Evolutionary conservation across 495 filamentous ascomycete species (phyloP).

Genomic region (Xylaria curta): DNA sequence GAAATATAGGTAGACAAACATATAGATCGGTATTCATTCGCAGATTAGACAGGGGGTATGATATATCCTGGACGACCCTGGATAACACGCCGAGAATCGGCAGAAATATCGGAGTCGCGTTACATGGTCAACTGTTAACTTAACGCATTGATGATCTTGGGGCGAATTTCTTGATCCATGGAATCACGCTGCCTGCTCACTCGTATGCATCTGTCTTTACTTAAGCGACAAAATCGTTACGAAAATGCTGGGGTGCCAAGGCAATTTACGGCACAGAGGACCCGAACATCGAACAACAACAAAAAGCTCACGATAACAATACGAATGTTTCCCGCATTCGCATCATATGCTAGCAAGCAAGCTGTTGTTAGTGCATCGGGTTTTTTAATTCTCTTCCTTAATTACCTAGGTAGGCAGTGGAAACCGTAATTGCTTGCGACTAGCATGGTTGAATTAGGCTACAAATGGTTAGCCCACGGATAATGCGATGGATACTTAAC

Average conservation of each 20-base stretch:
- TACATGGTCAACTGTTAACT: not conserved
- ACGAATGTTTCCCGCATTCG: not conserved
- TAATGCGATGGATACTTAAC: slow-evolving; percentile 2
- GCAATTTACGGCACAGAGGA: slow-evolving; percentile 7
- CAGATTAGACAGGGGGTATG: not conserved
- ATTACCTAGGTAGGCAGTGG: slow-evolving; percentile 5
- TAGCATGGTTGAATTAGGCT: not conserved
- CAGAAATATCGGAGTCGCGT: slow-evolving; percentile 5
- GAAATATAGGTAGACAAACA: not conserved
- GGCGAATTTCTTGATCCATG: slow-evolving; percentile 13
- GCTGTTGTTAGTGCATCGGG: not conserved
- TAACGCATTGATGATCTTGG: not conserved
- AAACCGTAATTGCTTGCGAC: slow-evolving; percentile 9
- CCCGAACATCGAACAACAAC: not conserved
- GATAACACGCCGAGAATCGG: not conserved
- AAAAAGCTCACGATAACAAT: slow-evolving; percentile 6
- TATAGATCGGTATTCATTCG: not conserved
- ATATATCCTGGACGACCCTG: not conserved
- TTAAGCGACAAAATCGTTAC: not conserved
- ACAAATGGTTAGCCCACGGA: not conserved
- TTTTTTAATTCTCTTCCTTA: not conserved
- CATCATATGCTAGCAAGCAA: slow-evolving; percentile 6
- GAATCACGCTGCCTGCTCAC: not conserved
- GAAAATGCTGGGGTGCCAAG: not conserved
- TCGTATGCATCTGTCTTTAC: not conserved